Conservation (phyloP, 164 flowering plant genomes). For the Cinnamomum chago region DNA sequence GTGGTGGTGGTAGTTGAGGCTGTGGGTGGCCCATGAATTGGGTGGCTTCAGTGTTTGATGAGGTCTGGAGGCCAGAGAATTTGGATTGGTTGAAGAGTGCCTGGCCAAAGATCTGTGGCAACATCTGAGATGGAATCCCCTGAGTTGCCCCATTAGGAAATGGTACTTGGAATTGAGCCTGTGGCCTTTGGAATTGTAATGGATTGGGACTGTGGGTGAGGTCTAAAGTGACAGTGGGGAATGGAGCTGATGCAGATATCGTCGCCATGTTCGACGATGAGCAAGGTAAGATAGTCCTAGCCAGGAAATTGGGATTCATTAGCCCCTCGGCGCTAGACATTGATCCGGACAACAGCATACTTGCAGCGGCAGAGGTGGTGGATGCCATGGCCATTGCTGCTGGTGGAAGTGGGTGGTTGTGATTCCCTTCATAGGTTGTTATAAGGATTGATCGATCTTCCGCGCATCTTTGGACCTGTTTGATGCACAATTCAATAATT, state of each 20-base stretch:
- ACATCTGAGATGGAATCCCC: neutral
- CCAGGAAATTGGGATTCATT: slow-evolving; percentile 47
- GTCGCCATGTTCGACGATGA: slow-evolving; percentile 57
- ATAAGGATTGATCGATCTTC: slow-evolving; percentile 61
- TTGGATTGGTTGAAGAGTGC: slow-evolving; percentile 60
- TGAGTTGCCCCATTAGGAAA: neutral
- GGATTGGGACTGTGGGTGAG: slow-evolving; percentile 51
- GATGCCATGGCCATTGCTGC: slow-evolving; percentile 87
- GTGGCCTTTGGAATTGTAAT: slow-evolving; percentile 49
- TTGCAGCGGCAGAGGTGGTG: slow-evolving; percentile 70
- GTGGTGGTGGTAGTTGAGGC: slow-evolving; percentile 17
- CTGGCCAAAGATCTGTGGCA: slow-evolving; percentile 57
- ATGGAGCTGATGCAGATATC: slow-evolving; percentile 83
- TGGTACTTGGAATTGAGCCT: slow-evolving; percentile 32
- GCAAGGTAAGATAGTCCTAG: slow-evolving; percentile 44
- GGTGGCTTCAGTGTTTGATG: slow-evolving; percentile 29
- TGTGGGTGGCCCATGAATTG: slow-evolving; percentile 12
- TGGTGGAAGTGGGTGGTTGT: slow-evolving; percentile 91
- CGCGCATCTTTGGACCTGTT: slow-evolving; percentile 79
- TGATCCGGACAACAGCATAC: slow-evolving; percentile 72
- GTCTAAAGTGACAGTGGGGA: slow-evolving; percentile 79
- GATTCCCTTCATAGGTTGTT: slow-evolving; percentile 79
- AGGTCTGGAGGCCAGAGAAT: slow-evolving; percentile 64
- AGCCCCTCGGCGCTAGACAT: slow-evolving; percentile 67
- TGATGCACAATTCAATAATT: neutral